A percentile compares a stretch with the other conserved stretches of the same genome.
phyloP scores from a whole-genome alignment of 1,284 basidiomycete species.

The Microbotryum lychnidis-dioicae region DNA sequence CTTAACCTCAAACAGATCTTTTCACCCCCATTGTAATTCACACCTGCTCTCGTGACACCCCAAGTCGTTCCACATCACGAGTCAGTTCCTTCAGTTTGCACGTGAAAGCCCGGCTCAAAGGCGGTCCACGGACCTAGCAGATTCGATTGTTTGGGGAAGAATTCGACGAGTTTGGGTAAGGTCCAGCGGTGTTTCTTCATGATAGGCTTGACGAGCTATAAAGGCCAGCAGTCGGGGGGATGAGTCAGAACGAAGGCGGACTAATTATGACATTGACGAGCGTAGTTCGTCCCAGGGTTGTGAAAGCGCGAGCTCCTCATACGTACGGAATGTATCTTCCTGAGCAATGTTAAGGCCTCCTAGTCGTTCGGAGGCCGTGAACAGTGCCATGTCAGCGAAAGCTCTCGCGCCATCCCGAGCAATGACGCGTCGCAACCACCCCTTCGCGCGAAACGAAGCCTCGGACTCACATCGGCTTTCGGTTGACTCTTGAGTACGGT shows the following conservation, averaged over 20 bases:
- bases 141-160: slow-evolving; percentile 65
- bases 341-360: slow-evolving; percentile 24
- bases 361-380: not conserved
- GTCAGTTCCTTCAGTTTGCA: not conserved
- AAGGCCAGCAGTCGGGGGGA: not conserved
- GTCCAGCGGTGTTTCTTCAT: slow-evolving; percentile 60
- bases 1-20: slow-evolving; percentile 72
- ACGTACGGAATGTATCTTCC: slow-evolving; percentile 20
- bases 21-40: slow-evolving; percentile 60
- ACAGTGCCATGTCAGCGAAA: too few species aligned
- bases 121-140: slow-evolving; percentile 52
- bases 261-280: too few species aligned
- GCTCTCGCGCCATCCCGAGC: too few species aligned
- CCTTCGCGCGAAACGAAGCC: too few species aligned
- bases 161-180: slow-evolving; percentile 71
- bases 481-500: slow-evolving; percentile 30
- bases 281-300: not conserved
- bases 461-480: not conserved
- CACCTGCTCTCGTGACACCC: slow-evolving; percentile 7
- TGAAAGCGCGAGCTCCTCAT: slow-evolving; percentile 1
- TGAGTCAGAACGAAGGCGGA: not conserved
- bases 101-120: too few species aligned
- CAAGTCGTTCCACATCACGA: not conserved
- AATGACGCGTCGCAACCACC: too few species aligned
- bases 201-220: slow-evolving; percentile 65